Percentiles rank a stretch among this genome's conserved stretches.
These are phyloP conservation scores for Casuarina equisetifolia DNA, from an alignment of 306 rosid genomes.

Conservation along the genomic window DNA sequence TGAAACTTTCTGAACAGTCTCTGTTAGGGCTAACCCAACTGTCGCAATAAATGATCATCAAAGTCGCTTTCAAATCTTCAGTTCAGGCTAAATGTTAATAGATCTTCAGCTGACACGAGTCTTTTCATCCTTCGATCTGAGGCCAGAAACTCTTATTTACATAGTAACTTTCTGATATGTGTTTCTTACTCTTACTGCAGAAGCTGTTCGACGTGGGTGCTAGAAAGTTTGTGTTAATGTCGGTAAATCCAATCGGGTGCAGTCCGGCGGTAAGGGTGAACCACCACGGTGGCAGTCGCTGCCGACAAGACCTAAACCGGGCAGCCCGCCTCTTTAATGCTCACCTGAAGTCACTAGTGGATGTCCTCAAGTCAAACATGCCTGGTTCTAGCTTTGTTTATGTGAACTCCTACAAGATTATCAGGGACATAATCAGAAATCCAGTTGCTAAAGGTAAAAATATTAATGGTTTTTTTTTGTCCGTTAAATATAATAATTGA, in stretches of 20 bases:
- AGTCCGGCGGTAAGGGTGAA: conserved; percentile 33
- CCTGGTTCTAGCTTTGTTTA: conserved; percentile 35
- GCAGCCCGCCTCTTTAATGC: conserved; percentile 47
- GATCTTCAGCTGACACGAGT: no score
- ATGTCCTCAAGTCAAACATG: conserved; percentile 24
- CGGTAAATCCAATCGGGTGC: conserved; percentile 50
- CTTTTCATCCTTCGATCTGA: no score
- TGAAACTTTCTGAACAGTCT: not conserved
- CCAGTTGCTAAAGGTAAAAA: conserved; percentile 37
- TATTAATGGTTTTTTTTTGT: not conserved
- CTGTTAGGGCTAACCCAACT: not conserved
- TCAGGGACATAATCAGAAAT: conserved; percentile 36
- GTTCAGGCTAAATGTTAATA: no score
- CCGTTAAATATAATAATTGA: no score
- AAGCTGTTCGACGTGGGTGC: conserved; percentile 46
- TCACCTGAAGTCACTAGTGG: conserved; percentile 35
- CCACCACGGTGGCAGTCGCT: conserved; percentile 8
- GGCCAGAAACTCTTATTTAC: no score
- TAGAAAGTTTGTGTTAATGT: conserved; percentile 38
- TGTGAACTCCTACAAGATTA: conserved; percentile 45
- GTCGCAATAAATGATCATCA: not conserved
- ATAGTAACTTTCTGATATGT: not conserved
- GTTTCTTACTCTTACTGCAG: conserved; percentile 21
- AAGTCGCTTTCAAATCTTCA: no score
- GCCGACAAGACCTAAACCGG: conserved; percentile 34